These are phyloP conservation scores for Catunica adiposa DNA, from an alignment of 2,329 filamentous ascomycete genomes.

Conservation along the genomic window DNA sequence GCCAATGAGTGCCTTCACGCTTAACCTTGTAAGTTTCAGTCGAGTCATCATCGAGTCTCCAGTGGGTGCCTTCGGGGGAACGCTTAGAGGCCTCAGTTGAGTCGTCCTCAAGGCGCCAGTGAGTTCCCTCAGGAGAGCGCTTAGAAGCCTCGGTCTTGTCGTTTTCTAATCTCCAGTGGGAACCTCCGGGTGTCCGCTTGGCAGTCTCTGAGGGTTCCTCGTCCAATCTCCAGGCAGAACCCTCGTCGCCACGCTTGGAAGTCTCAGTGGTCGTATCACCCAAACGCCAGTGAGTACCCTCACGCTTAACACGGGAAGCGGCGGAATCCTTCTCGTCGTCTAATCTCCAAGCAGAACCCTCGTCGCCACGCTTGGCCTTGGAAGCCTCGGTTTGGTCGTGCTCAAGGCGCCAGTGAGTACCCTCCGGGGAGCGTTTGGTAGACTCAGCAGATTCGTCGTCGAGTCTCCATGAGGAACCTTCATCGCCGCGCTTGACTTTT, in stretches of 20 bases:
- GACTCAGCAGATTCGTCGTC: background rate
- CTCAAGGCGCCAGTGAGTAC: background rate
- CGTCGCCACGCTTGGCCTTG: conserved; percentile 5
- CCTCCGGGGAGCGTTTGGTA: background rate
- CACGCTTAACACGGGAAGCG: background rate
- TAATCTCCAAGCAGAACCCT: conserved; percentile 4
- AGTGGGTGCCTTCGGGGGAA: background rate
- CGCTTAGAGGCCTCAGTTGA: background rate
- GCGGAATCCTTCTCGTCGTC: background rate
- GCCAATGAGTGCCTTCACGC: conserved; percentile 5
- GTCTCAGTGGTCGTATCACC: background rate
- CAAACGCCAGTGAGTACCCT: background rate
- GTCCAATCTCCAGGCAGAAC: conserved; percentile 5
- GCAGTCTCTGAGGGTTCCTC: background rate
- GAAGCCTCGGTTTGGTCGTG: background rate
- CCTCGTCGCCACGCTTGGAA: background rate
- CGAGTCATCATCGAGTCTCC: background rate
- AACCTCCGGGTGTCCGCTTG: background rate
- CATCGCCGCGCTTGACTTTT: background rate
- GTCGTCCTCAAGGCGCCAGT: conserved; percentile 3
- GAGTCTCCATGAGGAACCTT: background rate
- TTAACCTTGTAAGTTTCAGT: no score
- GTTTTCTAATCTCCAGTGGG: background rate
- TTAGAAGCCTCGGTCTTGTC: background rate
- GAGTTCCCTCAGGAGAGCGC: background rate